Evolutionary conservation across 768 basidiomycete species (phyloP).

Genomic region (Pleurotus pulmonarius): DNA sequence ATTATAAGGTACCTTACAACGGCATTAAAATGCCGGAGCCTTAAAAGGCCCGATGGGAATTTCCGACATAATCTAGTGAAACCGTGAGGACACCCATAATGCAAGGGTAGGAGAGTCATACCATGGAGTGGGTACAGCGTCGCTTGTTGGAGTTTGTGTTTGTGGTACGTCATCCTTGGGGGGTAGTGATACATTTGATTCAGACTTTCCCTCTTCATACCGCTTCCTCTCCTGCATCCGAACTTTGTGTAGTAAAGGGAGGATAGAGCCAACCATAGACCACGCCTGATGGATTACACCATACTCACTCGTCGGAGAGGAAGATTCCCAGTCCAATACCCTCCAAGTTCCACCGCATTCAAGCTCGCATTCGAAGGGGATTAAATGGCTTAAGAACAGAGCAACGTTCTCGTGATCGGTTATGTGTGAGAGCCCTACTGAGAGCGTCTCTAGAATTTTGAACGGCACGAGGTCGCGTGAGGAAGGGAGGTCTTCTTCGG

Average conservation of each 20-base stretch:
- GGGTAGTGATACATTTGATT: too few species aligned
- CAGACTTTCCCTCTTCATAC: not conserved
- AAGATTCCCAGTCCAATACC: not conserved
- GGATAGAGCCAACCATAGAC: not conserved
- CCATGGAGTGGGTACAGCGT: too few species aligned
- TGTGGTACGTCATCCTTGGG: too few species aligned
- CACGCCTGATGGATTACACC: not conserved
- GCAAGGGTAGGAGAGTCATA: too few species aligned
- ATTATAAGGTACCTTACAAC: too few species aligned
- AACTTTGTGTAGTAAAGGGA: constrained; percentile 2
- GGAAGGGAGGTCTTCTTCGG: constrained; percentile 3
- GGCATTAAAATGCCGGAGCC: too few species aligned
- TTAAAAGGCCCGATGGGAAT: too few species aligned
- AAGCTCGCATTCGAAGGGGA: constrained; percentile 33
- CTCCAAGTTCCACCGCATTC: constrained; percentile 5
- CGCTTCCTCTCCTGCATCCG: constrained; percentile 7
- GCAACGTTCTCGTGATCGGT: constrained; percentile 39
- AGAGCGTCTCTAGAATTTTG: constrained; percentile 30
- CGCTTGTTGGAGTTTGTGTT: too few species aligned
- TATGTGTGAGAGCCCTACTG: constrained; percentile 49
- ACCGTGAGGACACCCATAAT: too few species aligned
- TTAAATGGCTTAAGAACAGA: constrained; percentile 50
- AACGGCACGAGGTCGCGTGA: constrained; percentile 19
- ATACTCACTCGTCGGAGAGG: not conserved
- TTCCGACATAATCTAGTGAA: too few species aligned